A percentile compares a stretch with the other conserved stretches of the same genome.
Evolutionary conservation across 1,139 yeast species (phyloP).

Genomic region (Suhomyces chickasaworum): DNA sequence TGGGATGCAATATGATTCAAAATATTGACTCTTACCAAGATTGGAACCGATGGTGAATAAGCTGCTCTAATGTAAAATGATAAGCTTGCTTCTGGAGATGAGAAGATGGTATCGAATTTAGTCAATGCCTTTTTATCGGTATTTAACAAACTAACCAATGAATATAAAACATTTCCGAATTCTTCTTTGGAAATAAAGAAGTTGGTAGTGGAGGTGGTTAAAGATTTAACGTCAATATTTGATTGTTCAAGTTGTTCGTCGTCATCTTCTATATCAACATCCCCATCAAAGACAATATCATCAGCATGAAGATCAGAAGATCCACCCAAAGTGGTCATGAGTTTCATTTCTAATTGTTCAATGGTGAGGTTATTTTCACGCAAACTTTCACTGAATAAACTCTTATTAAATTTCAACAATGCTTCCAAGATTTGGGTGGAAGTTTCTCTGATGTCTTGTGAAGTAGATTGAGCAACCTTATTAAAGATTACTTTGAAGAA

Average conservation of each 20-base stretch:
- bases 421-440: conserved; percentile 48
- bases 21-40: conserved; percentile 52
- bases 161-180: conserved; percentile 44
- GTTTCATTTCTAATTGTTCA: conserved; percentile 64
- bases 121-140: conserved; percentile 20
- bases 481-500: conserved; percentile 27
- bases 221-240: conserved; percentile 20
- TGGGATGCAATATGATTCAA: conserved; percentile 40
- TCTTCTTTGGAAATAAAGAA: conserved; percentile 43
- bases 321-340: conserved; percentile 57
- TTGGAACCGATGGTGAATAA: conserved; percentile 59
- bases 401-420: conserved; percentile 41
- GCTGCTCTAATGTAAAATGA: conserved; percentile 63
- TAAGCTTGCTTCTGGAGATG: conserved; percentile 38
- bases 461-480: conserved; percentile 24
- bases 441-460: conserved; percentile 28
- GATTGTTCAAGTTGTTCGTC: conserved; percentile 26
- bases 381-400: conserved; percentile 44
- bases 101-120: conserved; percentile 29
- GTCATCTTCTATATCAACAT: conserved; percentile 21
- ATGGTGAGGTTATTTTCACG: conserved; percentile 41
- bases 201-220: conserved; percentile 29
- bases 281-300: conserved; percentile 28
- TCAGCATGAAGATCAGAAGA: conserved; percentile 24
- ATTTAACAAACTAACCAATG: conserved; percentile 34